Base-by-base conservation (phyloP, 192 early-diverging fungal genomes). In the Phycomyces blakesleeanus region DNA sequence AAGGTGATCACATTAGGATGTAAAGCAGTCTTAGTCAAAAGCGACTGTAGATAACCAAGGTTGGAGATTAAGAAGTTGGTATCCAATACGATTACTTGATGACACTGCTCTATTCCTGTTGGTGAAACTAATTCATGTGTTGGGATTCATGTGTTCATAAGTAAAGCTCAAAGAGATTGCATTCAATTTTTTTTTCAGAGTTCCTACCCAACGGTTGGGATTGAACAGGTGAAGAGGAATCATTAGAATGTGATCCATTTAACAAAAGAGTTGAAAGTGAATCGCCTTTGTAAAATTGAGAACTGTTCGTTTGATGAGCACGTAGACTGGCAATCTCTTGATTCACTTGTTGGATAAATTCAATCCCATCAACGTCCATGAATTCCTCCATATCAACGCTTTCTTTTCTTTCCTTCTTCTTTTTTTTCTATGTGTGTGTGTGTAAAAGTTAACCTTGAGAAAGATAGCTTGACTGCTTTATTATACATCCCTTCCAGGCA, bases 1-100 rank as follows among this genome's bases (percentile, higher is more conserved):
- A 84, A 62, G 7, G 78, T n/a, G 6, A 82, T 3, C 3, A 42
- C 63, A n/a, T 44, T 64, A 3, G 22, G 51, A 24, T 47, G 24
- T 16, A 27, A 14, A 42, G 55, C 34, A 6, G 64, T 55, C 39
- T 44, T 20, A 3, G 51, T 42, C 22, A 81, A 65, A 7, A 85
- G 12, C 1, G 64, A 53, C 26, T 79, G 61, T 4, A 85, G 5
- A 63, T 76, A 79, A 25, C 75, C 75, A 38, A 82, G 76, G 51
- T 82, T 75, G 0, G 81, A 81, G 5, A 85, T 72, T 26, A 85
- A 55, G 41, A 82, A 74, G 20, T 85, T 85, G 44, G 83, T 85
- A 63, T 85, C 83, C 14, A 85, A 51, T 41, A 85, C 67, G 11
- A 77, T 52, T 3, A 68, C 20, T 56, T 62, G 29, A 1, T 40